phyloP scores from a whole-genome alignment of 371 early-diverging fungal genomes.

The Blakeslea trispora region DNA sequence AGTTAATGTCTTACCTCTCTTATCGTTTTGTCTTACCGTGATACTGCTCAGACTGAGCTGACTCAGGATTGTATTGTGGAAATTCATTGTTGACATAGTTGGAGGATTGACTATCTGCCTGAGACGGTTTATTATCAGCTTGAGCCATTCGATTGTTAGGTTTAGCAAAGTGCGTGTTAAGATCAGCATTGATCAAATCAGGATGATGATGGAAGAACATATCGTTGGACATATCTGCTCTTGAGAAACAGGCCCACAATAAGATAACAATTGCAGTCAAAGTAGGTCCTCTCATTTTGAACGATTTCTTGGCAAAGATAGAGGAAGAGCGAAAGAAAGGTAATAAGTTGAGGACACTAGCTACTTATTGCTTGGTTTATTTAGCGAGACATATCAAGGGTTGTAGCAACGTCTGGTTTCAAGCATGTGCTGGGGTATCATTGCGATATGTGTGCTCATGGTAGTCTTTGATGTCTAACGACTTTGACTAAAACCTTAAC shows the following conservation, averaged over 20 bases:
- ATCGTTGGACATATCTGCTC: constrained; percentile 15
- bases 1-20: too few relatives aligned
- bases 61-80: too few relatives aligned
- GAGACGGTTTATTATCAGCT: background rate
- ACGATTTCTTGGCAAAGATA: background rate
- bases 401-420: background rate
- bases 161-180: background rate
- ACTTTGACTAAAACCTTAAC: too few relatives aligned
- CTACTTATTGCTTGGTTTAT: background rate
- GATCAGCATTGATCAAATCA: constrained; percentile 1
- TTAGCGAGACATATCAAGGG: constrained; percentile 4
- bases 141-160: background rate
- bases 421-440: background rate
- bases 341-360: background rate
- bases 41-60: too few relatives aligned
- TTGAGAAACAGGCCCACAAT: background rate
- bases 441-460: background rate
- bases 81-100: too few relatives aligned
- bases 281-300: too few relatives aligned
- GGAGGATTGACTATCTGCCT: too few relatives aligned
- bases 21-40: too few relatives aligned
- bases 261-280: constrained; percentile 4
- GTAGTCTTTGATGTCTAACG: background rate
- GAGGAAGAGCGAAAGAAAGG: background rate
- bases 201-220: constrained; percentile 22